Conservation (phyloP, 345 rosid species). For the Geranium brycei region DNA sequence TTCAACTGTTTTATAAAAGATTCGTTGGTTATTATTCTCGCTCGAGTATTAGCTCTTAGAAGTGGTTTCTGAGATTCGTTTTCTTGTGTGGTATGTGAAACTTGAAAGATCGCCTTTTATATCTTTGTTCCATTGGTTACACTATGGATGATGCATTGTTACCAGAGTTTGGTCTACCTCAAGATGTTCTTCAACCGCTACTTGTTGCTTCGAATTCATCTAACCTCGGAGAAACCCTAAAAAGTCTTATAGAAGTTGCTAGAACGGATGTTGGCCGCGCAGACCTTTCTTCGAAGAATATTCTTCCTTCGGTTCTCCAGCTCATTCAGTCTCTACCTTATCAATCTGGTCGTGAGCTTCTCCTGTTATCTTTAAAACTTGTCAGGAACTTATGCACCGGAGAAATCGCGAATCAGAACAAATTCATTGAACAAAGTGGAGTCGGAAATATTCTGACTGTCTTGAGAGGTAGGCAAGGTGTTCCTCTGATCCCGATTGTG, state of each 20-base stretch:
- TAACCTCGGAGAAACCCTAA: constrained; percentile 32
- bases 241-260: constrained; percentile 32
- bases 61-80: no score
- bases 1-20: no score
- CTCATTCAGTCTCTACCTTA: constrained; percentile 26
- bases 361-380: constrained; percentile 37
- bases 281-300: constrained; percentile 42
- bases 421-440: constrained; percentile 39
- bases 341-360: constrained; percentile 17
- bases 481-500: constrained; percentile 27
- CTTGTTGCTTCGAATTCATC: constrained; percentile 25
- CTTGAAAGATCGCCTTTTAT: no score
- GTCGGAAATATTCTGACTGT: constrained; percentile 19
- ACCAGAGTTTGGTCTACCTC: constrained; percentile 6
- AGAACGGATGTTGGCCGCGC: constrained; percentile 41
- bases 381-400: constrained; percentile 75
- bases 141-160: no score
- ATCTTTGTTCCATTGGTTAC: no score
- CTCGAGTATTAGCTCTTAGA: no score
- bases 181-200: constrained; percentile 29
- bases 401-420: constrained; percentile 37
- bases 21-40: no score
- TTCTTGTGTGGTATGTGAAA: no score
- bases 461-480: constrained; percentile 16
- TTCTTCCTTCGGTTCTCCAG: constrained; percentile 29